Evolutionary conservation across 148 eudicot species (phyloP), one percentile per base, ranked within the genome.

Genomic region (Pharnaceum exiguum): DNA sequence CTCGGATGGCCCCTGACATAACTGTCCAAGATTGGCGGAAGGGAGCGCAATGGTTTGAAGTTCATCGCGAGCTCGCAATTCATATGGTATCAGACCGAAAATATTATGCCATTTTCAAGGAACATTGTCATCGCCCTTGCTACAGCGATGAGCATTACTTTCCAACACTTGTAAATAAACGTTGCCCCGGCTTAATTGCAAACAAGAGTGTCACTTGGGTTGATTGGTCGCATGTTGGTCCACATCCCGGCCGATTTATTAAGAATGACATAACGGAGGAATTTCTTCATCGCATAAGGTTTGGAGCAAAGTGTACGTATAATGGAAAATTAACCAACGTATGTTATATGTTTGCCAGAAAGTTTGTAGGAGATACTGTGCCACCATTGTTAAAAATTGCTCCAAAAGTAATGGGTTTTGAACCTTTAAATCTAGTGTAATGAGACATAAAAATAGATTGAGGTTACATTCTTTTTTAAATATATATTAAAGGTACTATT

Each of bases 11-110:
- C 35, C 91, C 96, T 0, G 33, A 28, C 7, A 47, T 85, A 56
- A 72, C 74, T 45, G 16, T 82, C 25, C 18, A 66, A 17, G 64
- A 80, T 9, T 85, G 93, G 89, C 66, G 96, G 31, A 85, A 85
- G 67, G 93, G 89, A 26, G 73, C 90, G 2, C 95, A 87, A 39
- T 87, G 95, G 95, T 82, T 87, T 26, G 80, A 77, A 26, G 37
- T 71, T 21, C 51, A 66, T 5, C 82, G 86, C 3, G 71, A 78
- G 5, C 55, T 84, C 0, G 89, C 93, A 27, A 39, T 67, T 10
- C 46, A 39, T 3, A 57, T 85, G 27, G 36, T 80, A 0, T 60
- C 74, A 0, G 96, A 88, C 22, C 16, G 7, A 2, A 78, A 67
- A 46, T 88, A 88, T 39, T 85, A 82, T 43, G 25, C 19, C 0